Conservation (phyloP, 2,329 filamentous ascomycete species). For the Neurospora sp. region DNA sequence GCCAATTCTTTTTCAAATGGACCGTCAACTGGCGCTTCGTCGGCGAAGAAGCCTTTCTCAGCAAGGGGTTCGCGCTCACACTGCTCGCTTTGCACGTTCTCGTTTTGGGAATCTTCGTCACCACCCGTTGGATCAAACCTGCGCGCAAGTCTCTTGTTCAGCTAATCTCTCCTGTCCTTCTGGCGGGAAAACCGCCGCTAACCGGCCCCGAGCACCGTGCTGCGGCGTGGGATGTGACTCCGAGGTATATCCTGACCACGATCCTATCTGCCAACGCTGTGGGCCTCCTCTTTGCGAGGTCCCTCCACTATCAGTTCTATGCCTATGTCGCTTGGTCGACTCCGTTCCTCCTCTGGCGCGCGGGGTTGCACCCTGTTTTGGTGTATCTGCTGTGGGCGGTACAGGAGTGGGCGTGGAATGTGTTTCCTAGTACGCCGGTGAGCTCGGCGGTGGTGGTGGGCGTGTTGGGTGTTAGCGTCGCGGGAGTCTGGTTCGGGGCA, state of each 20-base stretch:
- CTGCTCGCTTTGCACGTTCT: slow-evolving; percentile 57
- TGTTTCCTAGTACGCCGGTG: slow-evolving; percentile 64
- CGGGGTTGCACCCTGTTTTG: slow-evolving; percentile 56
- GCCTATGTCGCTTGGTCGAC: slow-evolving; percentile 84
- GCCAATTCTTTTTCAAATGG: slow-evolving; percentile 94
- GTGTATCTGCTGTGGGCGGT: slow-evolving; percentile 62
- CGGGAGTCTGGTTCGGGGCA: slow-evolving; percentile 50
- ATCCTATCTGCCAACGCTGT: slow-evolving; percentile 68
- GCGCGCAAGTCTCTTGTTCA: slow-evolving; percentile 46
- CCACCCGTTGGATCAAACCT: slow-evolving; percentile 63
- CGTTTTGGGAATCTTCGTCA: slow-evolving; percentile 57
- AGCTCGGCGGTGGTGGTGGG: slow-evolving; percentile 58
- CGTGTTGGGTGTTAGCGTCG: slow-evolving; percentile 57
- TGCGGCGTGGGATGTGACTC: slow-evolving; percentile 51
- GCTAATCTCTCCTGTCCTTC: slow-evolving; percentile 35
- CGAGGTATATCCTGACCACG: slow-evolving; percentile 65
- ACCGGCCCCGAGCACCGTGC: slow-evolving; percentile 41
- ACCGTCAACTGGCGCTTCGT: slow-evolving; percentile 98
- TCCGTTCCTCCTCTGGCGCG: slow-evolving; percentile 77
- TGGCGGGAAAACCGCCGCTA: slow-evolving; percentile 36
- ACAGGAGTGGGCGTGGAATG: slow-evolving; percentile 92
- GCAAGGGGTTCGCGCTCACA: slow-evolving; percentile 53
- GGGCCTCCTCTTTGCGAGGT: slow-evolving; percentile 77
- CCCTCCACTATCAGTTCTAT: slow-evolving; percentile 93
- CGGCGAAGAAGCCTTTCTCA: slow-evolving; percentile 71